Evolutionary conservation across 495 filamentous ascomycete species (phyloP), one percentile per base, ranked within the genome.

Genomic region (Venustampulla echinocandica): DNA sequence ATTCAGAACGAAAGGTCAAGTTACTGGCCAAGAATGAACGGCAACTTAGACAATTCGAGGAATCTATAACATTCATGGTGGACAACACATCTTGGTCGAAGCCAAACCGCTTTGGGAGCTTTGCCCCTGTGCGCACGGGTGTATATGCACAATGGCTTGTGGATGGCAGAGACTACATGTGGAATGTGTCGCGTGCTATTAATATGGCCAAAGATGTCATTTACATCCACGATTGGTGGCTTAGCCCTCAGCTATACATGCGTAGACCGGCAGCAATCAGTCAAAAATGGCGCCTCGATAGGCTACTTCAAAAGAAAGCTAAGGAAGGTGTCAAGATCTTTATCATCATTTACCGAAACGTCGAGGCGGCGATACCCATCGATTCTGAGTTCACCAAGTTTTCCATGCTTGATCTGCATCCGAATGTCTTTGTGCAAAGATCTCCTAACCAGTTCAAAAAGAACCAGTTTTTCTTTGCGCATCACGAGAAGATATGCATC

Each of bases 161-260:
- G 2, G 92, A 99, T 64, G 92, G 86, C 11, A 77, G 92, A 40
- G 92, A 99, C 58, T 90, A 97, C 65, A 97, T 97, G 90, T 99
- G 92, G 92, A 90, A 95, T 56, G 90, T 97, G 5, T 95, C 88
- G 4, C 79, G 92, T 42, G 92, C 92, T 1, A 96, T 99, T 62
- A 95, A 84, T 62, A 95, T 95, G 80, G 92, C 92, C 10, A 87
- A 87, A 59, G 93, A 99, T 69, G 92, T 99, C 28, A 88, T 99
- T 49, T 97, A 97, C 64, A 99, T 99, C 42, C 92, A 99, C 62
- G 92, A 96, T 62, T 99, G 92, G 92, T 99, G 92, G 92, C 61
- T 99, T 44, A 95, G 86, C 54, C 92, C 92, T 4, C 92, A 99
- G 63, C 65, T 99, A 20, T 99, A 99, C 65, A 83, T 99, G 81